Evolutionary conservation across 208 protist species (phyloP), one percentile per base, ranked within the genome.

Genomic region (Trypanosomatidae sp.): DNA sequence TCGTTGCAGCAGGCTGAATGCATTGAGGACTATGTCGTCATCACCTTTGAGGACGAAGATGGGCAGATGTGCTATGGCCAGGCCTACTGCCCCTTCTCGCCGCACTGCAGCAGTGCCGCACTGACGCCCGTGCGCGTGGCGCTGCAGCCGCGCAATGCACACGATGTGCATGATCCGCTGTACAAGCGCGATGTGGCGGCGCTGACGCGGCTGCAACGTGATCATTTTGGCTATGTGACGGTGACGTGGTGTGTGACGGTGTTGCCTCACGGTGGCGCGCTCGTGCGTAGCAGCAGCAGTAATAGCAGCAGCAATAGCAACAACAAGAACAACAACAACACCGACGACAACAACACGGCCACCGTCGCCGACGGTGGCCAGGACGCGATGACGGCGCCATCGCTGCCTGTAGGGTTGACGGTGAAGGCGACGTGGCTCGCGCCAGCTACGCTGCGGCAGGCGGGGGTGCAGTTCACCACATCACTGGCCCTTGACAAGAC

Each of bases 171-270:
- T 7, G 71, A 92, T 40, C 66, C 76, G 1, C 53, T 79, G 0
- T 87, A 78, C 39, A 49, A 53, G 10, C 33, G 57, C 4, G 84
- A 92, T 51, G 61, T 74, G 21, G 57, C 56, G 8, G 39, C 50
- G 1, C 74, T 92, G 11, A 42, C 47, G n/a, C 43, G 47, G 32
- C 56, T 66, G 38, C 51, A 60, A 20, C 56, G 82, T 13, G 84
- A 88, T 48, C 77, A 88, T 54, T 92, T 88, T 58, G 84, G 84
- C 21, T 89, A 73, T 50, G 56, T 89, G 6, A 70, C 52, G 5
- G 42, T 92, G 10, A 79, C 68, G 42, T 92, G 84, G 77, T 33
- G 66, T 6, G 76, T 88, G 0, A 41, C 46, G 1, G 48, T 86
- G 30, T 37, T 80, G 11, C 83, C 78, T 8, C 66, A 75, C 33